These are phyloP conservation scores for Sextonia rubra DNA, from an alignment of 164 flowering plant genomes.

Conservation along the genomic window DNA sequence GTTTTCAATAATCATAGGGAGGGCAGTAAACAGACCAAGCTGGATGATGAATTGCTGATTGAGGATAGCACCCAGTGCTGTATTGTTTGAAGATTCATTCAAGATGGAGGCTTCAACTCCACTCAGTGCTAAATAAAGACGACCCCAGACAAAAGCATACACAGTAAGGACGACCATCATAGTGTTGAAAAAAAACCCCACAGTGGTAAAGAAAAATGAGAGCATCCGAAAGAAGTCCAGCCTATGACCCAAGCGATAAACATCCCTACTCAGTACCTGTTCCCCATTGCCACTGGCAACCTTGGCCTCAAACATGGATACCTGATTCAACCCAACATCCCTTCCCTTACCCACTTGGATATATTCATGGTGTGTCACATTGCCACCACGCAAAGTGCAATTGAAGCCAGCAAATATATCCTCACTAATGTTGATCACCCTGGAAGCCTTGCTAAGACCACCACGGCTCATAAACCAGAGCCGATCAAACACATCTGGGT, in stretches of 20 bases:
- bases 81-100: conserved; percentile 33
- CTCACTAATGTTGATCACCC: conserved; percentile 89
- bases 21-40: conserved; percentile 88
- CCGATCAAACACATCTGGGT: conserved; percentile 95
- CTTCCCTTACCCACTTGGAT: conserved; percentile 98
- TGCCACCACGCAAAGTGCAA: conserved; percentile 91
- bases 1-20: conserved; percentile 94
- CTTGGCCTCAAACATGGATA: conserved; percentile 96
- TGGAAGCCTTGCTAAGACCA: conserved; percentile 94
- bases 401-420: conserved; percentile 97
- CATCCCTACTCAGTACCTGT: conserved; percentile 85
- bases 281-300: conserved; percentile 99
- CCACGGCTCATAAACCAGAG: conserved; percentile 91
- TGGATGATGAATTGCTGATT: conserved; percentile 89
- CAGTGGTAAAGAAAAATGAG: conserved; percentile 79
- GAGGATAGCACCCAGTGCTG: conserved; percentile 65
- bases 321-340: conserved; percentile 93
- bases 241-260: conserved; percentile 86
- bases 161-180: conserved; percentile 79
- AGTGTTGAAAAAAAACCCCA: conserved; percentile 74
- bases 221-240: conserved; percentile 95
- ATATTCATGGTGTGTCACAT: conserved; percentile 96
- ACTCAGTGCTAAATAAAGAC: conserved; percentile 84
- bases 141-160: conserved; percentile 86
- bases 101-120: conserved; percentile 56